These are phyloP conservation scores for Sphaerobolus stellatus DNA, from an alignment of 1,284 basidiomycete species.

Conservation along the genomic window DNA sequence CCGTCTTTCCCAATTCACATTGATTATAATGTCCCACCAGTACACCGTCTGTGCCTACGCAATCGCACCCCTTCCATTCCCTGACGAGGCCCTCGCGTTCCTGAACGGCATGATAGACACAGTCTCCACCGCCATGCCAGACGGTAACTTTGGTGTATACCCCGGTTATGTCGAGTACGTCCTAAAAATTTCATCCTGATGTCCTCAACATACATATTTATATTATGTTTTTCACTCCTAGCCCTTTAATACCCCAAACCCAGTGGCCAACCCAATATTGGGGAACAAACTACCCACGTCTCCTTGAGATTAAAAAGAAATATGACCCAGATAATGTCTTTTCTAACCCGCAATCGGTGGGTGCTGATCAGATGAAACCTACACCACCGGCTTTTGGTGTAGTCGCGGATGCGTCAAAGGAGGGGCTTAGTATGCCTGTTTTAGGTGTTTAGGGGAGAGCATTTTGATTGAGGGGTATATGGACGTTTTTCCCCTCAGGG, in stretches of 20 bases:
- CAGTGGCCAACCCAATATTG: conserved; percentile 29
- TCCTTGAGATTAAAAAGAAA: conserved; percentile 32
- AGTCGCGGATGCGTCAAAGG: too few relatives aligned
- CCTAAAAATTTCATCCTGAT: too few relatives aligned
- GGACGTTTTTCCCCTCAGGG: too few relatives aligned
- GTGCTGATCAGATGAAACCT: not conserved
- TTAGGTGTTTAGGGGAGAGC: too few relatives aligned
- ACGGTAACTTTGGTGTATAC: conserved; percentile 19
- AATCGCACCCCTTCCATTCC: not conserved
- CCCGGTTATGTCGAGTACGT: conserved; percentile 16
- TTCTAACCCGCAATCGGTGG: not conserved
- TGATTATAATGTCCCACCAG: not conserved
- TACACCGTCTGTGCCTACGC: conserved; percentile 7
- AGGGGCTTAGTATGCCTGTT: too few relatives aligned
- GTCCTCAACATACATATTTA: not conserved
- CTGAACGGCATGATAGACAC: conserved; percentile 4
- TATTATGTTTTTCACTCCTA: not conserved
- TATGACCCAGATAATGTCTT: conserved; percentile 35
- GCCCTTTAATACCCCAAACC: not conserved
- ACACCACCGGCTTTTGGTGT: too few relatives aligned
- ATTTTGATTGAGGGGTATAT: too few relatives aligned
- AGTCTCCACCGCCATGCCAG: conserved; percentile 13
- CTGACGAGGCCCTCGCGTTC: not conserved
- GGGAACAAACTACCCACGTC: conserved; percentile 29
- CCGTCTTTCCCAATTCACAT: not conserved